A percentile compares a stretch with the other conserved stretches of the same genome.
Evolutionary conservation across 345 rosid species (phyloP).

Genomic region (Citrus medica): DNA sequence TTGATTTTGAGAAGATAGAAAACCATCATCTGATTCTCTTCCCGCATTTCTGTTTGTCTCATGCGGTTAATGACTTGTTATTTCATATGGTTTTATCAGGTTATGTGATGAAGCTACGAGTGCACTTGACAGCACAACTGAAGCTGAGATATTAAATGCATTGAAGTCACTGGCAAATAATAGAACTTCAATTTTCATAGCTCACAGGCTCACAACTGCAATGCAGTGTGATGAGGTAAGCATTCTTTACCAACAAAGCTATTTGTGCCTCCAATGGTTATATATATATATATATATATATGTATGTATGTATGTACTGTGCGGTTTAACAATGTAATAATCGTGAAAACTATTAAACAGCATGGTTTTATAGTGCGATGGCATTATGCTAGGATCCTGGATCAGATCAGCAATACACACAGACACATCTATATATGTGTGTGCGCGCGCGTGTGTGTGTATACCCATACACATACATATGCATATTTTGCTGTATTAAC

Average conservation of each 20-base stretch:
- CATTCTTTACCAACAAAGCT: not conserved
- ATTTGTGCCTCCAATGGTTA: not conserved
- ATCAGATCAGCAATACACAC: too few species aligned
- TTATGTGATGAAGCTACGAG: constrained; percentile 98
- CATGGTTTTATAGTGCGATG: too few species aligned
- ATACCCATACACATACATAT: too few species aligned
- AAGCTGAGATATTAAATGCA: constrained; percentile 90
- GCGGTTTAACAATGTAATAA: too few species aligned
- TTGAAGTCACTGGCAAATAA: constrained; percentile 78
- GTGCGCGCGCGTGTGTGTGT: too few species aligned
- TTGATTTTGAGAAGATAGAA: not conserved
- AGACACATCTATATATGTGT: too few species aligned
- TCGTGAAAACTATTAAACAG: too few species aligned
- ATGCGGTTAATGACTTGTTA: not conserved
- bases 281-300: too few species aligned
- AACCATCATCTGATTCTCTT: not conserved
- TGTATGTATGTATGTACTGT: too few species aligned
- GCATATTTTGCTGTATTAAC: not conserved
- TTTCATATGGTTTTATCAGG: constrained; percentile 38
- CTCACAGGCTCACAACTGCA: constrained; percentile 98
- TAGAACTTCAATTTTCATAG: constrained; percentile 88
- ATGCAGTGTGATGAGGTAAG: constrained; percentile 97
- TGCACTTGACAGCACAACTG: constrained; percentile 98
- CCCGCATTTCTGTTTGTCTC: not conserved
- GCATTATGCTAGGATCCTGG: too few species aligned